Percentiles rank a stretch among this genome's conserved stretches.
Conservation (phyloP, 345 rosid species). For the Trapa incisa region DNA sequence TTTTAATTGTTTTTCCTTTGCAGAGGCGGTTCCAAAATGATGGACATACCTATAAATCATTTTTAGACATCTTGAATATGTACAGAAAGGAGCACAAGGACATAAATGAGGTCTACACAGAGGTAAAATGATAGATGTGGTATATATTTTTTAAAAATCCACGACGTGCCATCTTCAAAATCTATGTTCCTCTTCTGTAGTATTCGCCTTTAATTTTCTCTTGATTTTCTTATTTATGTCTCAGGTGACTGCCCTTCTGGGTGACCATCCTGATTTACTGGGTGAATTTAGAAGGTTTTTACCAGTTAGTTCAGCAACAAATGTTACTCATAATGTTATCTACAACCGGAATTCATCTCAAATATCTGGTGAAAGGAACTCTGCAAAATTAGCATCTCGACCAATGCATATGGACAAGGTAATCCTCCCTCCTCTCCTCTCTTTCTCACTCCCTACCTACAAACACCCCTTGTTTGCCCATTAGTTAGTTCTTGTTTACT, state of each 20-base stretch:
- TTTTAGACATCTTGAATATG: slow-evolving; percentile 76
- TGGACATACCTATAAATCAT: slow-evolving; percentile 75
- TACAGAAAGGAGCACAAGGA: slow-evolving; percentile 82
- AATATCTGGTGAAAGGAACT: slow-evolving; percentile 43
- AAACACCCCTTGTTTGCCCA: background rate
- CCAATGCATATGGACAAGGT: slow-evolving; percentile 64
- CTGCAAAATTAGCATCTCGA: slow-evolving; percentile 30
- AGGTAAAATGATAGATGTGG: slow-evolving; percentile 29
- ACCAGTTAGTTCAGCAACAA: slow-evolving; percentile 51
- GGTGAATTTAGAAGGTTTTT: slow-evolving; percentile 75
- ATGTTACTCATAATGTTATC: slow-evolving; percentile 31
- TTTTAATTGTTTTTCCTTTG: slow-evolving; percentile 12
- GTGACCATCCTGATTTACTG: slow-evolving; percentile 71
- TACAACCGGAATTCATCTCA: slow-evolving; percentile 43
- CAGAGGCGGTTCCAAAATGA: slow-evolving; percentile 85
- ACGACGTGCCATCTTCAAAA: background rate
- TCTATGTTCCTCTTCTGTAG: background rate
- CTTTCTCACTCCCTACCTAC: background rate
- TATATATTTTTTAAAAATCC: background rate
- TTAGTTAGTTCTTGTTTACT: slow-evolving; percentile 2
- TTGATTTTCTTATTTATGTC: slow-evolving; percentile 6
- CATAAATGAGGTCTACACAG: slow-evolving; percentile 78
- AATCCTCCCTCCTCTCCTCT: background rate
- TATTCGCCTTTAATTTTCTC: slow-evolving; percentile 2
- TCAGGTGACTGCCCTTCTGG: slow-evolving; percentile 70